These are phyloP conservation scores for Picea sitchensis DNA, from an alignment of 75 land plant species.

Conservation along the genomic window DNA sequence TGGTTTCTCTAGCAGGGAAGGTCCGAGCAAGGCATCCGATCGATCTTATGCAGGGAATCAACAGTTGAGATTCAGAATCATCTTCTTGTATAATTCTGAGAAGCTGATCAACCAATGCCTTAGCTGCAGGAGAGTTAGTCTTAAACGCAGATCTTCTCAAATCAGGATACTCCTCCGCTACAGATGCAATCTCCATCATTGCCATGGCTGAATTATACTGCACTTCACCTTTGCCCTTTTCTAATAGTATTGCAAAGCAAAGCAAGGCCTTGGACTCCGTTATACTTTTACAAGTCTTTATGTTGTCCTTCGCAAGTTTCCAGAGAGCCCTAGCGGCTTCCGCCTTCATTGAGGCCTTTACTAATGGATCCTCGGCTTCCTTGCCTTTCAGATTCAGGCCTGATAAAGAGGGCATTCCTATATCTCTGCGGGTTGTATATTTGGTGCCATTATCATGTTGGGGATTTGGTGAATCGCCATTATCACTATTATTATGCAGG, in stretches of 20 bases:
- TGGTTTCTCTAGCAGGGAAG: conserved; percentile 67
- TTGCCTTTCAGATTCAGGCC: conserved; percentile 48
- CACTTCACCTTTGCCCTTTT: conserved; percentile 55
- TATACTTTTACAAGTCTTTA: conserved; percentile 55
- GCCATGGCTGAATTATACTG: conserved; percentile 83
- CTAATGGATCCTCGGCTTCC: conserved; percentile 57
- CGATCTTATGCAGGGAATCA: conserved; percentile 51
- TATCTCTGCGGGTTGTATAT: background rate
- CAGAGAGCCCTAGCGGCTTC: conserved; percentile 79
- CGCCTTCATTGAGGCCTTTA: conserved; percentile 67
- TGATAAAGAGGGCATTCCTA: conserved; percentile 3
- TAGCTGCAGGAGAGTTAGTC: conserved; percentile 72
- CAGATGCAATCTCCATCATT: conserved; percentile 74
- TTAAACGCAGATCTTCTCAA: conserved; percentile 73
- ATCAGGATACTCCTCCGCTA: conserved; percentile 64
- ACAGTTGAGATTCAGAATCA: conserved; percentile 34
- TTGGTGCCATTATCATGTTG: too few species aligned
- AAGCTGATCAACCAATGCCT: conserved; percentile 79
- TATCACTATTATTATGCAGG: background rate
- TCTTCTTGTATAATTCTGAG: conserved; percentile 47
- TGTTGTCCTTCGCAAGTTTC: conserved; percentile 55
- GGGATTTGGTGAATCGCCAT: too few species aligned
- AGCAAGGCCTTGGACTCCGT: conserved; percentile 79
- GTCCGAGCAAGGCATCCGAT: conserved; percentile 75
- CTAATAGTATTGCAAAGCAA: conserved; percentile 78